Evolutionary conservation across 1,284 basidiomycete genomes (phyloP).

Genomic region (Leccinum pachyderme): DNA sequence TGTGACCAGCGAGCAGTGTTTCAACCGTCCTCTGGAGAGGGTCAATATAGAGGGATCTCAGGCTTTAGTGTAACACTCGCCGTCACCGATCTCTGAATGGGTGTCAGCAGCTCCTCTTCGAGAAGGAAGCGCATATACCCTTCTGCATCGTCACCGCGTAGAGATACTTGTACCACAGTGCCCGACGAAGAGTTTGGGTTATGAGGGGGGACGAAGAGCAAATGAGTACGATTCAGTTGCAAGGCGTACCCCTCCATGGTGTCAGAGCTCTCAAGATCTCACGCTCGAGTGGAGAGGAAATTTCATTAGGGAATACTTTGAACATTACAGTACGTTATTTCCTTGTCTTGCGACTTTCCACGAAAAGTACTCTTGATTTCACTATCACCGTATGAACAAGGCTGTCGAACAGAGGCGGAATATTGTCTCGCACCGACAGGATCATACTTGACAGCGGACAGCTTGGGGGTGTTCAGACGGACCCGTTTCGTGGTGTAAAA

Average conservation of each 20-base stretch:
- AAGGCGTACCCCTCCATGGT: constrained; percentile 12
- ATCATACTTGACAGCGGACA: constrained; percentile 88
- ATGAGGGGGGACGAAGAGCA: constrained; percentile 25
- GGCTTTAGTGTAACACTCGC: constrained; percentile 13
- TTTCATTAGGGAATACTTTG: constrained; percentile 5
- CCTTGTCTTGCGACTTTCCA: constrained; percentile 73
- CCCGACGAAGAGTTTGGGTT: constrained; percentile 6
- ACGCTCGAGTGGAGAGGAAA: background rate
- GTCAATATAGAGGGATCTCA: background rate
- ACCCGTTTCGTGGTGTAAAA: constrained; percentile 83
- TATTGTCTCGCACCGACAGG: constrained; percentile 63
- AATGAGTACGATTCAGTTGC: constrained; percentile 22
- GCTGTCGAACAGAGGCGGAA: background rate
- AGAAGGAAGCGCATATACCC: constrained; percentile 17
- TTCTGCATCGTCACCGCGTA: constrained; percentile 17
- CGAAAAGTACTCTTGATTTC: constrained; percentile 71
- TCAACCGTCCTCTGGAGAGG: constrained; percentile 21
- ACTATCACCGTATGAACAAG: constrained; percentile 41
- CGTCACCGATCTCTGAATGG: constrained; percentile 17
- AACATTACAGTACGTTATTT: constrained; percentile 34
- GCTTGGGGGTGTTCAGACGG: constrained; percentile 61
- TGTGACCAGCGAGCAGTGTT: constrained; percentile 23
- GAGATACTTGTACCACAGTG: constrained; percentile 26
- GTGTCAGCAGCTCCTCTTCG: constrained; percentile 5
- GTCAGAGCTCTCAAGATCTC: constrained; percentile 9